Base-by-base conservation (phyloP, 495 filamentous ascomycete genomes). In the Cryomyces minteri region DNA sequence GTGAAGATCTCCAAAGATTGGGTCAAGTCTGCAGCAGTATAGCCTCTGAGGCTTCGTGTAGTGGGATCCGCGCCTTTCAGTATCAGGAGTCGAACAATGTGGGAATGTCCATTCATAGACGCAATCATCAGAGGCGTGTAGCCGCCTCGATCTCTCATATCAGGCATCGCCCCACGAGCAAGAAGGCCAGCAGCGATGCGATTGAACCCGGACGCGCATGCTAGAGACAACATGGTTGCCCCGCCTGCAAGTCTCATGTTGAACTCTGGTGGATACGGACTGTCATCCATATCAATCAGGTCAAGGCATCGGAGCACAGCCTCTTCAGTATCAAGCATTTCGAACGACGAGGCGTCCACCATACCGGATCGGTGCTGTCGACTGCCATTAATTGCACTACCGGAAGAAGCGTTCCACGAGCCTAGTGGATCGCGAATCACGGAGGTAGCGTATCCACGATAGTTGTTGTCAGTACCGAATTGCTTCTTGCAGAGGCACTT, bases 111-210 rank as follows among this genome's bases (percentile, higher is more conserved):
- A 59, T 77, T 77, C 51, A 93, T 67, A n/a, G 82, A 76, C 31
- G 86, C 86, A 52, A 88, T 68, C 54, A 90, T 84, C 67, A 93
- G 76, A 8, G 86, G 76, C 8, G 82, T 83, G 58, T 84, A 88
- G 30, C 86, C 86, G 43, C 77, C 80, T 46, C 76, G 80, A 57
- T 94, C 86, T 48, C 77, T 71, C 18, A 76, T 59, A 51, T 88
- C 76, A 1, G 80, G 75, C 49, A 77, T 79, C 6, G 83, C 84
- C n/a, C 84, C 83, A 51, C 82, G 76, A 10, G 79, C 80, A 11
- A 94, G 61, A 12, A 94, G 73, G 18, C 76, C 82, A n/a, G 82
- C 82, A 43, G 80, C 80, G 50, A 93, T 79, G 11, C 82, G 75
- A 40, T 74, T 72, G 47, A 85, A 69, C 11, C 85, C 84, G 43